phyloP scores from a whole-genome alignment of 169 alveolate genomes.

The Cryptosporidium parvum region DNA sequence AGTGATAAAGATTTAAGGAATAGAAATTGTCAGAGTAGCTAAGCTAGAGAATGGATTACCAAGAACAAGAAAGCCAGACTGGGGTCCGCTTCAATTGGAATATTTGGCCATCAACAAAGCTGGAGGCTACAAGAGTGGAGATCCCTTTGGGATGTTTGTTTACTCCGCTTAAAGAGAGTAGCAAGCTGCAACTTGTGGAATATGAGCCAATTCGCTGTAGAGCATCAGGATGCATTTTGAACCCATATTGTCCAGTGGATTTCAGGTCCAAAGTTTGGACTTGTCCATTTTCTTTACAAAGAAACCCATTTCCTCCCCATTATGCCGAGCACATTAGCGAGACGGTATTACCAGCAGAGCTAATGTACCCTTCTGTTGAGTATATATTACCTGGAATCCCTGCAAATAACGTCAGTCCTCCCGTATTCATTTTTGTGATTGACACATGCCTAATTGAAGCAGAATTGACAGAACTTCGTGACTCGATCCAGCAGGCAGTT shows the following conservation, averaged over 20 bases:
- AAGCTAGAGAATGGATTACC: constrained; percentile 81
- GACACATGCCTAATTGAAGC: constrained; percentile 95
- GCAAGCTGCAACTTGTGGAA: constrained; percentile 91
- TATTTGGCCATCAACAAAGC: constrained; percentile 95
- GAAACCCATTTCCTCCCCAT: constrained; percentile 95
- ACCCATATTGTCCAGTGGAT: constrained; percentile 95
- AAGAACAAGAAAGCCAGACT: constrained; percentile 88
- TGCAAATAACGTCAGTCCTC: constrained; percentile 86
- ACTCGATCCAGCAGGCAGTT: constrained; percentile 94
- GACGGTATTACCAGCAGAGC: constrained; percentile 95
- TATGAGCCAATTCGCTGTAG: constrained; percentile 94
- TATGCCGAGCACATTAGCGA: constrained; percentile 97
- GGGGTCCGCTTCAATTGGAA: constrained; percentile 99
- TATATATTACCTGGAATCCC: constrained; percentile 92
- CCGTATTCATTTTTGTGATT: constrained; percentile 94
- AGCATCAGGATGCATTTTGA: constrained; percentile 91
- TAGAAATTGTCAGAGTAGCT: background rate
- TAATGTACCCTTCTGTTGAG: constrained; percentile 96
- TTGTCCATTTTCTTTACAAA: constrained; percentile 95
- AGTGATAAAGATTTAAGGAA: background rate
- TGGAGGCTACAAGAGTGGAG: constrained; percentile 94
- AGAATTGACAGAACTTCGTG: constrained; percentile 96
- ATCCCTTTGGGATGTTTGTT: constrained; percentile 96
- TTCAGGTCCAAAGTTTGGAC: constrained; percentile 97
- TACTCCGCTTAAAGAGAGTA: constrained; percentile 92